Evolutionary conservation across 2,329 filamentous ascomycete species (phyloP).

Genomic region (Fusarium setosum): DNA sequence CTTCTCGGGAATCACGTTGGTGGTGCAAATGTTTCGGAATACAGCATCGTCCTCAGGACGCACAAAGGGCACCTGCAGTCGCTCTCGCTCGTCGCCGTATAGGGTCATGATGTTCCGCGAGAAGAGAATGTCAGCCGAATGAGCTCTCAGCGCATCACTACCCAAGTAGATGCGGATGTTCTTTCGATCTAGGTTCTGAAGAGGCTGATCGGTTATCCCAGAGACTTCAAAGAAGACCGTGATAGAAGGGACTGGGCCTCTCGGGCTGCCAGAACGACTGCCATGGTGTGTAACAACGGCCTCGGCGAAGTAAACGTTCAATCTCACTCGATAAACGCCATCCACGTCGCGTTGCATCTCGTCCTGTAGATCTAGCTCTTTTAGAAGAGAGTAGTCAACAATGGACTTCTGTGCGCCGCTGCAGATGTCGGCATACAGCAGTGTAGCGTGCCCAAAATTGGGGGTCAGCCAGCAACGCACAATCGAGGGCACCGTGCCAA

Average conservation of each 20-base stretch:
- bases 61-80: constrained; percentile 90
- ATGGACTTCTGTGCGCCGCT: constrained; percentile 90
- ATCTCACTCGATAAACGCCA: constrained; percentile 74
- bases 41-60: constrained; percentile 86
- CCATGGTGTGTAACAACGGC: constrained; percentile 83
- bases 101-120: constrained; percentile 91
- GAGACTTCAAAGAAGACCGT: constrained; percentile 82
- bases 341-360: constrained; percentile 74
- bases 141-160: constrained; percentile 85
- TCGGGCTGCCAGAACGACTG: constrained; percentile 78
- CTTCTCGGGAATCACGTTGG: constrained; percentile 64
- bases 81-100: constrained; percentile 87
- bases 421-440: constrained; percentile 92
- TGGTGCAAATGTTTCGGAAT: constrained; percentile 82
- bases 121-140: constrained; percentile 91
- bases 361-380: constrained; percentile 77
- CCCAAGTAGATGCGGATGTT: constrained; percentile 88
- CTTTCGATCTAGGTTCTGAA: constrained; percentile 56
- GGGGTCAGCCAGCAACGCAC: constrained; percentile 95
- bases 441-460: constrained; percentile 87
- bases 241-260: constrained; percentile 78
- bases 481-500: constrained; percentile 92
- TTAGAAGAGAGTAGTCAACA: constrained; percentile 80
- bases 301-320: constrained; percentile 91
- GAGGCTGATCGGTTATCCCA: constrained; percentile 62